Evolutionary conservation across 164 flowering plant genomes (phyloP), one percentile per base, ranked within the genome.

Genomic region (Vitis labrusca): DNA sequence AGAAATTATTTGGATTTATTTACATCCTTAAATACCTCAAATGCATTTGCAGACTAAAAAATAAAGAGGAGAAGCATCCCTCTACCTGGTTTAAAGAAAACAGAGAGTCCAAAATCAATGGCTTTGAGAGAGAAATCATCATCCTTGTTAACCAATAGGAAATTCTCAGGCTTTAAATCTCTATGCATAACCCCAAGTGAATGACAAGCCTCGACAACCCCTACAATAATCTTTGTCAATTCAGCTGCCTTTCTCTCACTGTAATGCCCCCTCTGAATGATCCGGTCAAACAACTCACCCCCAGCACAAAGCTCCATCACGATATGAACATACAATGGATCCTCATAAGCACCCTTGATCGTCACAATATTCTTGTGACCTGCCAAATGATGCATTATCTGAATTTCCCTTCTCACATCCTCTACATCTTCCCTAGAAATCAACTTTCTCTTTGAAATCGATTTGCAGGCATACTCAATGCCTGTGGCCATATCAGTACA

Each of bases 141-240:
- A 72, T 90, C 95, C 73, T 85, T 90, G 77, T 92, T 92, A 74
- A 88, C 93, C 80, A 92, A 63, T 85, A 92, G 77, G 79, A 91
- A 91, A 63, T 91, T 91, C 81, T 91, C 97, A 6, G 97, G 97
- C 80, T 91, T 91, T 55, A 91, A 77, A 84, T 91, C 97, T 78
- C 97, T 84, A 73, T 92, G 97, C 87, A 92, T 92, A 59, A 92
- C 97, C 14, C 97, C 97, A 72, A 92, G 97, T 0, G 97, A 92
- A 71, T 92, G 97, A 62, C 97, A 92, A 7, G 97, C 83, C 81
- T 92, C 91, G 11, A 92, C 97, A 66, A 92, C 97, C 9, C 97
- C 89, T 16, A 90, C 97, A 72, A 92, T 85, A 19, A 92, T 92
- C 77, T 72, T 92, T 2, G 92, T 90, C 81, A 92, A 67, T 65